These are phyloP conservation scores for Artomyces pyxidatus DNA, from an alignment of 768 basidiomycete genomes.

Conservation along the genomic window DNA sequence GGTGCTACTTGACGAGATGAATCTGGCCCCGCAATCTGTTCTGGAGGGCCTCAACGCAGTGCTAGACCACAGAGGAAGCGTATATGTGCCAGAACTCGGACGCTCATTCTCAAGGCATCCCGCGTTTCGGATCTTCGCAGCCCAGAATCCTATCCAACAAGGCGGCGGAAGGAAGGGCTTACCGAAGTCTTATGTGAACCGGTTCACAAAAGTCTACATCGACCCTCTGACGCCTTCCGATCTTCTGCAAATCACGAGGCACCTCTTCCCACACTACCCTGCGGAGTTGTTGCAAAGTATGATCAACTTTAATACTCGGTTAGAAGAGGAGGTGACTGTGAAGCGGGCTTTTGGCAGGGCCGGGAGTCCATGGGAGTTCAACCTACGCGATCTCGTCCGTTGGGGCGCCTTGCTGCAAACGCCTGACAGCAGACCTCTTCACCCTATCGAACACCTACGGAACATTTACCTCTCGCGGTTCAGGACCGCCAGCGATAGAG, in stretches of 20 bases:
- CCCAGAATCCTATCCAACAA: conserved; percentile 93
- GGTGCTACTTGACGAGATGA: conserved; percentile 99
- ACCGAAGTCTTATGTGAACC: conserved; percentile 94
- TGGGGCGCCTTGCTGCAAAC: conserved; percentile 60
- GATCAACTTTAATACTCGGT: conserved; percentile 71
- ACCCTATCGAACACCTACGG: conserved; percentile 58
- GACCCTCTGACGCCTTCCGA: conserved; percentile 77
- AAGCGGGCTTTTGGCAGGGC: conserved; percentile 63
- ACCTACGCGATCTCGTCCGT: conserved; percentile 86
- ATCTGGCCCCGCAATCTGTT: conserved; percentile 92
- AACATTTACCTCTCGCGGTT: conserved; percentile 84
- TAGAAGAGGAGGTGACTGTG: conserved; percentile 60
- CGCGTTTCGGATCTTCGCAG: conserved; percentile 94
- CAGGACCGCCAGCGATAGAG: conserved; percentile 61
- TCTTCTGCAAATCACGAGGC: conserved; percentile 67
- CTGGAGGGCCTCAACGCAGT: conserved; percentile 96
- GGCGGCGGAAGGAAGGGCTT: conserved; percentile 96
- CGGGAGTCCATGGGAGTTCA: conserved; percentile 97
- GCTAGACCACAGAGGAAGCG: conserved; percentile 89
- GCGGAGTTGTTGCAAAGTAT: conserved; percentile 52
- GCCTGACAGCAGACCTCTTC: conserved; percentile 23
- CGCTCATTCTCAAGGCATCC: conserved; percentile 84
- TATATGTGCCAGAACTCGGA: conserved; percentile 92
- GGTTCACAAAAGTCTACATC: conserved; percentile 96
- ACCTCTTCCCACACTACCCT: conserved; percentile 59